phyloP scores from a whole-genome alignment of 1,139 yeast species.

The Zygosaccharomyces sapae region DNA sequence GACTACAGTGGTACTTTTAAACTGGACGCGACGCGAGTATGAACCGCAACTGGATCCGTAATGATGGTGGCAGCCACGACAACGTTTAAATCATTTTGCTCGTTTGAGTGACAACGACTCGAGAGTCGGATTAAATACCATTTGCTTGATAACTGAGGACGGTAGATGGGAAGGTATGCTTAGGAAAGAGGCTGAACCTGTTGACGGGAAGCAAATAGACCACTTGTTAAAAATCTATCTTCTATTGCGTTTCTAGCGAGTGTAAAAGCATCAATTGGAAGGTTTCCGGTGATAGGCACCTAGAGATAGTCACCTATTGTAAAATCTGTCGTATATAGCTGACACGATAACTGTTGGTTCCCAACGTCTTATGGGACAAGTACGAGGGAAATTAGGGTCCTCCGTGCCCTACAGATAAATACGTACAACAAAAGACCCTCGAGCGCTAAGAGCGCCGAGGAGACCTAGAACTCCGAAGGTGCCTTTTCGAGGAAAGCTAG shows the following conservation, averaged over 20 bases:
- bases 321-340: neutral
- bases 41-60: neutral
- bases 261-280: neutral
- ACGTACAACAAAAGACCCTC: neutral
- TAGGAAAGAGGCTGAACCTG: too few species aligned
- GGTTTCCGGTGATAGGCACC: neutral
- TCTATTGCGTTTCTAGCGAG: too few species aligned
- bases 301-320: neutral
- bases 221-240: too few species aligned
- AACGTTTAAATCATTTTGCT: neutral
- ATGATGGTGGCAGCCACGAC: neutral
- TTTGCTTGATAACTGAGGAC: too few species aligned
- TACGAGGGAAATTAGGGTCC: neutral
- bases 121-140: too few species aligned
- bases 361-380: neutral
- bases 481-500: neutral
- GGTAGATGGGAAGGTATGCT: too few species aligned
- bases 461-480: neutral
- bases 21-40: neutral
- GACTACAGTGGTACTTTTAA: neutral
- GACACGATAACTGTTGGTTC: neutral
- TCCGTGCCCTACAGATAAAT: neutral
- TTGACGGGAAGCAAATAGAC: too few species aligned
- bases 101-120: neutral
- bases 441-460: neutral